Base-by-base conservation (phyloP, 2,329 filamentous ascomycete species). In the Podosphaera leucotricha region DNA sequence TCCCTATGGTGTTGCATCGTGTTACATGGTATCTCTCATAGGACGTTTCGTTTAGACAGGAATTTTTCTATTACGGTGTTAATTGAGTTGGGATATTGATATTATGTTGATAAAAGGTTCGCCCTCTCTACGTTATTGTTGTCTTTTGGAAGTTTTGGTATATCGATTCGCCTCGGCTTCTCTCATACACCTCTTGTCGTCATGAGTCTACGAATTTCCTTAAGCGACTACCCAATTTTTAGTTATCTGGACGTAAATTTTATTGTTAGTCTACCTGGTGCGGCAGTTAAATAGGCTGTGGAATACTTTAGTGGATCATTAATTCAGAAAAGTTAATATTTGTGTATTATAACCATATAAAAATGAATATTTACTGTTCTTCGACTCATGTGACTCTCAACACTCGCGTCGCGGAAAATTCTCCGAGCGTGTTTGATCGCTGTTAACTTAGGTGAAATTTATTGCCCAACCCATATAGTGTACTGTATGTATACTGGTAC, bases 181-280 rank as follows among this genome's bases (percentile, higher is more conserved):
- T 54, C 48, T 54, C 53, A 44, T 54, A 54, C 47, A 48, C 48
- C 46, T 51, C 50, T 52, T 45, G 46, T 54, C 51, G 46, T 59
- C 46, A 59, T 55, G 57, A 56, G 53, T 52, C 52, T 50, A 59
- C 57, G 57, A 59, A 58, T 59, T 55, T 58, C 54, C 55, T 59
- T 57, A 53, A 56, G 57, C 57, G 57, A 58, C 55, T 58, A 59
- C 57, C 57, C 56, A 50, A 45, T 54, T 55, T 48, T 43, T 16
- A 43, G 26, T 43, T 43, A 33, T 43, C 41, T 43, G 13, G 21
- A 43, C 41, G 41, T 43, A 43, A 35, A 43, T 43, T 6, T 33
- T 20, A 20, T 40, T 40, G n/a, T 19, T 42, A 13, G 18, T 35
- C 24, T 33, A 43, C 15, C 19, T 20, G 18, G 26, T 13, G 15